A percentile compares a stretch with the other conserved stretches of the same genome.
Evolutionary conservation across 2,329 filamentous ascomycete genomes (phyloP).

Genomic region (Colletotrichum sp.): DNA sequence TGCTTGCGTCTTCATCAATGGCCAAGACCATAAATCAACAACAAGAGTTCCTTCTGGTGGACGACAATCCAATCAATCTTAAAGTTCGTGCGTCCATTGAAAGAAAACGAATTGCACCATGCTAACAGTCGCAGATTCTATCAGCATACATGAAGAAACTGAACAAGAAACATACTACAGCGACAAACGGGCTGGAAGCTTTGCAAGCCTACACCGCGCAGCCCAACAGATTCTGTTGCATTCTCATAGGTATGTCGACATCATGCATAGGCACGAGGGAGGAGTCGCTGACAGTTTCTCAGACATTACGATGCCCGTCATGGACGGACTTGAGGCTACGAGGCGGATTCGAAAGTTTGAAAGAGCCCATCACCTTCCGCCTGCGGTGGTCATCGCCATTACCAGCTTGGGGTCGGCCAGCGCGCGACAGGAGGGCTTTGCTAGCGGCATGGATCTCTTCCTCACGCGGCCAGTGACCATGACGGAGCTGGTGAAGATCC

Average conservation of each 20-base stretch:
- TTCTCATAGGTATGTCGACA: slow-evolving; percentile 16
- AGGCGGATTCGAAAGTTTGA: slow-evolving; percentile 46
- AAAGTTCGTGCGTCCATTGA: slow-evolving; percentile 14
- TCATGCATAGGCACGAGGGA: not conserved
- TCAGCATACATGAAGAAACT: slow-evolving; percentile 40
- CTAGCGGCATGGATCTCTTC: slow-evolving; percentile 49
- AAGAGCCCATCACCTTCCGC: slow-evolving; percentile 37
- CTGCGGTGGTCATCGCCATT: slow-evolving; percentile 48
- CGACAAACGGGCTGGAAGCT: slow-evolving; percentile 48
- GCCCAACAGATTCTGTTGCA: slow-evolving; percentile 17
- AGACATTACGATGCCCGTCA: slow-evolving; percentile 53
- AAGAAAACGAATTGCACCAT: no score
- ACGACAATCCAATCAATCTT: slow-evolving; percentile 42
- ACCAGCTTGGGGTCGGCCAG: slow-evolving; percentile 47
- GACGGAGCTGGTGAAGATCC: slow-evolving; percentile 31
- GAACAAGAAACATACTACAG: slow-evolving; percentile 39
- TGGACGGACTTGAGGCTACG: slow-evolving; percentile 46
- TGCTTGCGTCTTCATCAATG: not conserved
- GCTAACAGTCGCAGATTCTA: slow-evolving; percentile 30
- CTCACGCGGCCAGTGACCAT: slow-evolving; percentile 50
- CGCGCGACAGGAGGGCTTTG: slow-evolving; percentile 49
- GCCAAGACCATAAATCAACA: not conserved
- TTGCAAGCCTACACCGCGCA: slow-evolving; percentile 30
- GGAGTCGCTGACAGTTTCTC: not conserved
- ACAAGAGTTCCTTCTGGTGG: slow-evolving; percentile 34